Evolutionary conservation across 345 rosid species (phyloP).

Genomic region (Brassica nigra): DNA sequence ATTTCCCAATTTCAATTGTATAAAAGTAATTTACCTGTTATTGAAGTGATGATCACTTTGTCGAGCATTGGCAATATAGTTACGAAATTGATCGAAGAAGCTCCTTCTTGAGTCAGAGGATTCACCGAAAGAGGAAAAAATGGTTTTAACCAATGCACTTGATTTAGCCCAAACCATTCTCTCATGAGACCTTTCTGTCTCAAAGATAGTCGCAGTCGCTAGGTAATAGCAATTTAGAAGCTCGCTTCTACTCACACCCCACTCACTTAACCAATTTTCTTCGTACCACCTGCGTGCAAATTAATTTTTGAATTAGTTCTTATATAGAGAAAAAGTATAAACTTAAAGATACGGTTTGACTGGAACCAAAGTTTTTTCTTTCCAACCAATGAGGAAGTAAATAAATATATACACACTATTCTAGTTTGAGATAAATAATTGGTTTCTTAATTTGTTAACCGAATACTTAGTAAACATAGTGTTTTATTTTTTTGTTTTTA

Average conservation of each 20-base stretch:
- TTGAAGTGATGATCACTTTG: slow-evolving; percentile 11
- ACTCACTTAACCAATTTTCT: slow-evolving; percentile 51
- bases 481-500: background rate
- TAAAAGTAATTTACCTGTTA: slow-evolving; percentile 26
- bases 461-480: background rate
- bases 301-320: background rate
- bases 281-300: slow-evolving; percentile 66
- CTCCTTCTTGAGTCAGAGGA: slow-evolving; percentile 46
- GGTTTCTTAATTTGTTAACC: background rate
- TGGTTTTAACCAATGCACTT: slow-evolving; percentile 50
- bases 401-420: background rate
- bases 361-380: background rate
- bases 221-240: slow-evolving; percentile 60
- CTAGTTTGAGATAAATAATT: background rate
- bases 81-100: slow-evolving; percentile 52
- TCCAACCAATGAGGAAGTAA: background rate
- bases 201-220: slow-evolving; percentile 76
- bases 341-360: background rate
- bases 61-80: slow-evolving; percentile 28
- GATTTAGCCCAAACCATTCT: slow-evolving; percentile 88
- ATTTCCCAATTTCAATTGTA: background rate
- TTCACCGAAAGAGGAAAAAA: slow-evolving; percentile 44
- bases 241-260: slow-evolving; percentile 47
- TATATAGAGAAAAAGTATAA: background rate
- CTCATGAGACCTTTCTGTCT: slow-evolving; percentile 69